Base-by-base conservation (phyloP, 176 grass and related monocot species). In the Paspalum notatum region DNA sequence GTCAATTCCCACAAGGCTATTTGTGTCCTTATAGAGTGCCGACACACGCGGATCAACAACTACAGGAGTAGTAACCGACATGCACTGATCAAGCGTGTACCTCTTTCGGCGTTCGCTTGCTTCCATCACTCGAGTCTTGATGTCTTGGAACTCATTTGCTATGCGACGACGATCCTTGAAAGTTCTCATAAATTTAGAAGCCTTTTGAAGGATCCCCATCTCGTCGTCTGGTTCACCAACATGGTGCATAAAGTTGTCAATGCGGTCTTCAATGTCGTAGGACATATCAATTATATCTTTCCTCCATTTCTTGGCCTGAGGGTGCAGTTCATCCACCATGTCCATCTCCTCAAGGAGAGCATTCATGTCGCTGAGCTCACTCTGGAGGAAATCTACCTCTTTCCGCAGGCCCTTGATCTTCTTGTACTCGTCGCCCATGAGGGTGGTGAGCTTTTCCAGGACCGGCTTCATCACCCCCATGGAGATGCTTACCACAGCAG, bases 271-370 rank as follows among this genome's bases (percentile, higher is more conserved):
- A 0, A 78, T 66, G 10, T 78, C 22, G 9, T 78, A 78, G 0
- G 60, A 26, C 73, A 76, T 42, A 6, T 60, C 73, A 11, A 21
- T 61, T 26, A 76, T 16, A 17, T 61, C 8, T 26, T 60, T 26
- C 12, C 52, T 76, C 73, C 71, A 73, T 1, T 13, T 8, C 50
- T 73, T 71, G 3, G 45, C 68, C 3, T 17, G 68, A 1, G 20
- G 7, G 8, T 60, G n/a, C 0, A 75, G 54, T 48, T 76, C 22
- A 4, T 62, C 74, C 0, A 8, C 5, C 0, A 0, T 5, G 1
- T 60, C 74, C 57, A 76, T 44, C 42, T 48, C 47, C 22, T 76
- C 56, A 62, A 76, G 74, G 8, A 76, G n/a, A 45, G 39, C 54
- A 1, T n/a, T 15, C 58, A 77, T 77, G 43, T 26, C 58, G 0